phyloP scores from a whole-genome alignment of 2,329 filamentous ascomycete genomes.

The Pezicula carpinea region DNA sequence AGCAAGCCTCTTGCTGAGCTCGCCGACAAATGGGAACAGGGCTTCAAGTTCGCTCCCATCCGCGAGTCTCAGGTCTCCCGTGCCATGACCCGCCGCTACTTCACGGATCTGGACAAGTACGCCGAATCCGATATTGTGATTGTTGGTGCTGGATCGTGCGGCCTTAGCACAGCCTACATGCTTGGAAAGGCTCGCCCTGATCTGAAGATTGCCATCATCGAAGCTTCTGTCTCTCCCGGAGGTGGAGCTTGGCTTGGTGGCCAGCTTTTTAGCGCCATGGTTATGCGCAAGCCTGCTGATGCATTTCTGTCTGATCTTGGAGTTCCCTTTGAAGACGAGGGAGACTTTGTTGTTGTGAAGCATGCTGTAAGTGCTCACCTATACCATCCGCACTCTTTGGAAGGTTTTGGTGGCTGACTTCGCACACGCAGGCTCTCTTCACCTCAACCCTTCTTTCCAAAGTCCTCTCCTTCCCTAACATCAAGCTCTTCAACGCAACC shows the following conservation, averaged over 20 bases:
- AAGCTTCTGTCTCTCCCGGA: conserved; percentile 81
- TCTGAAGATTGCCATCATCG: conserved; percentile 86
- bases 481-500: conserved; percentile 96
- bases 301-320: conserved; percentile 77
- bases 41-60: conserved; percentile 79
- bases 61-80: conserved; percentile 89
- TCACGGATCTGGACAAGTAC: conserved; percentile 80
- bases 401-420: not conserved
- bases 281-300: conserved; percentile 90
- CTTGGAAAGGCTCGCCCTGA: conserved; percentile 81
- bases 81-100: conserved; percentile 92
- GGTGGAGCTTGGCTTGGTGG: conserved; percentile 91
- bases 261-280: conserved; percentile 92
- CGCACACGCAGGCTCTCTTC: conserved; percentile 59
- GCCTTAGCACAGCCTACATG: conserved; percentile 78
- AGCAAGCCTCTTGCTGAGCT: conserved; percentile 52
- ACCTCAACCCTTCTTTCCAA: conserved; percentile 81
- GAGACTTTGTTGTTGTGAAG: conserved; percentile 86
- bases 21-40: conserved; percentile 67
- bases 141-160: conserved; percentile 84
- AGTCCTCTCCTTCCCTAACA: conserved; percentile 80
- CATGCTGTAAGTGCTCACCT: conserved; percentile 52
- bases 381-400: not conserved
- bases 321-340: conserved; percentile 83
- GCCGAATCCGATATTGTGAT: conserved; percentile 94